Evolutionary conservation across 257 asterid species (phyloP), one percentile per base, ranked within the genome.

Genomic region (Paraleonurus japonicus): DNA sequence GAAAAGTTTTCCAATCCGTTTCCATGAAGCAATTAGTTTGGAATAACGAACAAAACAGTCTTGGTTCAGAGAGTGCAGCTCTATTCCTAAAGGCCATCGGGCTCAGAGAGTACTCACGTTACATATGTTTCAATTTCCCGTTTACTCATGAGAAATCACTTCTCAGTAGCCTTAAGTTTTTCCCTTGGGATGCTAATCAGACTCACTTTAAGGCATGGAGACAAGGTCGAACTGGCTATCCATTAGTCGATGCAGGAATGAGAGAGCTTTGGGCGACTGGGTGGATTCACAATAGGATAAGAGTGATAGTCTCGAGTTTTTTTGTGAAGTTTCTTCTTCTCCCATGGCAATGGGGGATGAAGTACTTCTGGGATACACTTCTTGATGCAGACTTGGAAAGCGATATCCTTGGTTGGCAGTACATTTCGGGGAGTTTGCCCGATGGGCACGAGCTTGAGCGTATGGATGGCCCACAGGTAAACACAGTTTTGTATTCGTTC

Each of bases 271-370:
- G 98, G 98, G 98, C 97, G 13, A 90, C 92, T 0, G 98, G 98
- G 16, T 90, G 98, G 97, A 83, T 89, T 54, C 98, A 94, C 69
- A 94, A 94, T 75, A 77, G 89, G 83, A 85, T 90, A 54, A 75
- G 97, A 74, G 89, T 90, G 27, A 86, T 94, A 9, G 97, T 90
- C 24, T 86, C 96, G 11, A 83, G 98, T 67, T 93, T 93, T 77
- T 90, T 67, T 55, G 98, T 93, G 51, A 90, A 94, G 81, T 84
- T 94, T 78, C 82, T 94, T 59, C 89, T 92, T 75, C 70, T 90
- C 15, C 97, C 98, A 3, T 94, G 98, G 97, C 96, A 88, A 64
- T 90, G 98, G 98, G 98, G 98, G 58, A 90, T 94, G 96, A 90
- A 85, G 78, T 94, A 94, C 65, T 93, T 93, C 11, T 93, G 98